Evolutionary conservation across 2,329 filamentous ascomycete species (phyloP), one percentile per base, ranked within the genome.

Genomic region (Cadophora sp.): DNA sequence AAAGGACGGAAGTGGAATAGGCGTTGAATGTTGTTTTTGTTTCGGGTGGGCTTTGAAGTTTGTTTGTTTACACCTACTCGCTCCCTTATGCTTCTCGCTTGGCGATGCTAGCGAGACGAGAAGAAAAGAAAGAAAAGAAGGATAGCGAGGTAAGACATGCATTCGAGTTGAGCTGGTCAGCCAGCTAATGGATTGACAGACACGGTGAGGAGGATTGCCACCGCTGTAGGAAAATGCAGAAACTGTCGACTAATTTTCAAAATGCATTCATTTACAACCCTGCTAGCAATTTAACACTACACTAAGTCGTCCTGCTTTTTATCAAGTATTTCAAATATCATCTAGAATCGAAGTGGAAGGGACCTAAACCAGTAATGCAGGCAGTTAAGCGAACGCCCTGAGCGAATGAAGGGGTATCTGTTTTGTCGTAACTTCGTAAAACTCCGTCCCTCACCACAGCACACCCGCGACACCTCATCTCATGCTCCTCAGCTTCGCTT

Each of bases 341-440:
- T 48, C 19, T 48, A 48, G n/a, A 48, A 48, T 48, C 43, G 43
- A 48, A n/a, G 7, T 9, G 43, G 40, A 34, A 34, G 31, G 5
- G 14, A 43, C 3, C 19, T n/a, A 48, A 48, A 8, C 43, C 43
- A 48, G n/a, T 48, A 48, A 48, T 22, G n/a, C 43, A 48, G 19
- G 43, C 43, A 48, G n/a, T 14, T 3, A 43, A 43, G n/a, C 40
- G 26, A 65, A 65, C 68, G 62, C 68, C 65, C 64, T 68, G 31
- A 67, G 68, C 62, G 70, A 71, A 70, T 71, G 67, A 65, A 69
- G 68, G 68, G 70, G 63, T 69, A 67, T 67, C 64, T 65, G 37
- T 59, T n/a, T 43, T 53, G 59, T 65, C 62, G 29, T 65, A 37
- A 65, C 11, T 60, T 68, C 66, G 66, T 62, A 62, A 62, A n/a